phyloP scores from a whole-genome alignment of 306 rosid genomes.

The Vigna angularis region DNA sequence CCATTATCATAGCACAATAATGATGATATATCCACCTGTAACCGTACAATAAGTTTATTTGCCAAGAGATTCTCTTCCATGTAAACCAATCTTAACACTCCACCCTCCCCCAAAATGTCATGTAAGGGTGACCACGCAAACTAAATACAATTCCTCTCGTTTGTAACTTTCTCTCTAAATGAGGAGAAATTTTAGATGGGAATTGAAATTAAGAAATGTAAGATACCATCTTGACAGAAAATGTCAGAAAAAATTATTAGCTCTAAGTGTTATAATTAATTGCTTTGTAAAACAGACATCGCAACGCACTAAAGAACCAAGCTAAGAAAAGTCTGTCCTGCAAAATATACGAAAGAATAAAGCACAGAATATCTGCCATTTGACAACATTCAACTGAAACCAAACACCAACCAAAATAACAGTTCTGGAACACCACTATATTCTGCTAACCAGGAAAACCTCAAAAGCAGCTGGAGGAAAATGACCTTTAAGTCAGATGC shows the following conservation, averaged over 20 bases:
- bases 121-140: slow-evolving; percentile 35
- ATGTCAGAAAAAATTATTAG: slow-evolving; percentile 2
- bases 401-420: not conserved
- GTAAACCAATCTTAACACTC: slow-evolving; percentile 22
- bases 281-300: slow-evolving; percentile 14
- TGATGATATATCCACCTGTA: slow-evolving; percentile 99
- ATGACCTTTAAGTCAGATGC: slow-evolving; percentile 5
- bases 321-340: slow-evolving; percentile 19
- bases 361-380: slow-evolving; percentile 6
- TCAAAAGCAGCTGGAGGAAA: slow-evolving; percentile 11
- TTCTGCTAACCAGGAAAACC: not conserved
- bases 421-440: not conserved
- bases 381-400: slow-evolving; percentile 23
- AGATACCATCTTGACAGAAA: slow-evolving; percentile 24
- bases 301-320: slow-evolving; percentile 17
- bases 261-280: slow-evolving; percentile 1
- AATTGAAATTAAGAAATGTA: not conserved
- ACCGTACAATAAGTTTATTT: slow-evolving; percentile 38
- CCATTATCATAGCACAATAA: slow-evolving; percentile 95
- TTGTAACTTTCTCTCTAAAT: slow-evolving; percentile 17
- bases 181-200: not conserved
- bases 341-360: slow-evolving; percentile 11
- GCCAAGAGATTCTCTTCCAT: not conserved
- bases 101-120: slow-evolving; percentile 17
- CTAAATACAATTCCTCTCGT: slow-evolving; percentile 9